Percentiles rank a stretch among this genome's conserved stretches.
Evolutionary conservation across 176 grass and related monocot species (phyloP).

Genomic region (Musa troglodytarum): DNA sequence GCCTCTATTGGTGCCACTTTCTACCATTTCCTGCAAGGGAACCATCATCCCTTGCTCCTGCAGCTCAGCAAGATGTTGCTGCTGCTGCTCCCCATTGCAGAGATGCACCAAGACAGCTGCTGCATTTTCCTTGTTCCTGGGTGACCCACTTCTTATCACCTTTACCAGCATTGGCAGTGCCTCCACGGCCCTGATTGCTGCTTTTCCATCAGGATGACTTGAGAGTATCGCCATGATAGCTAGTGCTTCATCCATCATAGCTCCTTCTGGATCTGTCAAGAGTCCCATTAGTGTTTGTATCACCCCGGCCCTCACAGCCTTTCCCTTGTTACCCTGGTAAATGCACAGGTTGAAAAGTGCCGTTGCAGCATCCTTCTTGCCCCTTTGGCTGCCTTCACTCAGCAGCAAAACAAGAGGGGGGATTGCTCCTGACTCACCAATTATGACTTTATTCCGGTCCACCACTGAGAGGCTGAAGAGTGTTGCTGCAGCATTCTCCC

Average conservation of each 20-base stretch:
- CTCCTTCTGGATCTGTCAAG: conserved; percentile 7
- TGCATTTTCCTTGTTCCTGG: conserved; percentile 25
- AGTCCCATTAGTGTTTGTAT: conserved; percentile 11
- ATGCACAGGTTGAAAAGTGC: conserved; percentile 25
- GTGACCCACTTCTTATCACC: conserved; percentile 7
- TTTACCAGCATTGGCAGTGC: conserved; percentile 11
- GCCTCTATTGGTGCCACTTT: conserved; percentile 14
- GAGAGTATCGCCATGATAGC: conserved; percentile 18
- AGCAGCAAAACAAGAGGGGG: conserved; percentile 14
- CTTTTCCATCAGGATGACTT: conserved; percentile 12
- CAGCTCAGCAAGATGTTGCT: conserved; percentile 10
- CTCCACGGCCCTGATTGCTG: conserved; percentile 5
- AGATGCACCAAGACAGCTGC: conserved; percentile 22
- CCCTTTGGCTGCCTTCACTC: conserved; percentile 15
- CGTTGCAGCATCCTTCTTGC: conserved; percentile 21
- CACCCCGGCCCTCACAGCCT: conserved; percentile 9
- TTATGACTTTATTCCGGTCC: conserved; percentile 17
- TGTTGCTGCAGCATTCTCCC: conserved; percentile 17
- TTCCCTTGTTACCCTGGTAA: conserved; percentile 22
- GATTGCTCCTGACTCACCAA: conserved; percentile 19
- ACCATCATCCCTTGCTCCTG: conserved; percentile 15
- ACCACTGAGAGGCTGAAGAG: conserved; percentile 23
- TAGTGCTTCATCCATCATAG: conserved; percentile 14
- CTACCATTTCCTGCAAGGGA: conserved; percentile 4
- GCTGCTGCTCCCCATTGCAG: conserved; percentile 14